A percentile compares a stretch with the other conserved stretches of the same genome.
phyloP scores from a whole-genome alignment of 2,329 filamentous ascomycete species.

The Clathrospora elynae region DNA sequence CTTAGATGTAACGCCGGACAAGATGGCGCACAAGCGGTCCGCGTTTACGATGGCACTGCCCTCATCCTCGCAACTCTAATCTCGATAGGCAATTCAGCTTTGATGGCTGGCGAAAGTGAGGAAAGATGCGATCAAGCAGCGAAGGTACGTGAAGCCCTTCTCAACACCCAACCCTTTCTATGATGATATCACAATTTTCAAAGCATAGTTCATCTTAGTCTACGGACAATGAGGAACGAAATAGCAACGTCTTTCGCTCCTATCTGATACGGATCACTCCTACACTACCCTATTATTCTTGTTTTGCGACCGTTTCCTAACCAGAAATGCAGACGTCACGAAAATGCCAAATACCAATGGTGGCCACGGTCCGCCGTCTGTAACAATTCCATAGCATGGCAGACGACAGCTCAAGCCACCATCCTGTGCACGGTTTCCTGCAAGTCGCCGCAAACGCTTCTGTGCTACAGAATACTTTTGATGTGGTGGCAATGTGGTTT shows the following conservation, averaged over 20 bases:
- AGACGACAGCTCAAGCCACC: constrained; percentile 7
- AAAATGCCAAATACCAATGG: not conserved
- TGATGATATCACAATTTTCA: constrained; percentile 48
- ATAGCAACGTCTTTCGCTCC: constrained; percentile 52
- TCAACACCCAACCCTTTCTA: constrained; percentile 18
- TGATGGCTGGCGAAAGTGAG: no score
- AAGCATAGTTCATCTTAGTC: constrained; percentile 54
- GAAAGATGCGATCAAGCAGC: not conserved
- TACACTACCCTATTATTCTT: not conserved
- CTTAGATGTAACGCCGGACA: constrained; percentile 8
- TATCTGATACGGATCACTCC: constrained; percentile 42
- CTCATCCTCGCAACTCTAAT: no score
- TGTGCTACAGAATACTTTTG: constrained; percentile 17
- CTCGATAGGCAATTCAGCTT: no score
- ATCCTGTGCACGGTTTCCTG: constrained; percentile 12
- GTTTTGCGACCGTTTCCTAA: constrained; percentile 10
- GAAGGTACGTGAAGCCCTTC: constrained; percentile 32
- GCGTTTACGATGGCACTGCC: constrained; percentile 4
- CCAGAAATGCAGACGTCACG: constrained; percentile 7
- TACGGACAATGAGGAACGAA: constrained; percentile 48
- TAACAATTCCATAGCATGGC: constrained; percentile 18
- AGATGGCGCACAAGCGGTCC: constrained; percentile 4
- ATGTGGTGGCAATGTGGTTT: constrained; percentile 7
- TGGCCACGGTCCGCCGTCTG: no score
- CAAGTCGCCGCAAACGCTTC: constrained; percentile 21